Evolutionary conservation across 805 yeast genomes (phyloP).

Genomic region (Saccharomyces mikatae): DNA sequence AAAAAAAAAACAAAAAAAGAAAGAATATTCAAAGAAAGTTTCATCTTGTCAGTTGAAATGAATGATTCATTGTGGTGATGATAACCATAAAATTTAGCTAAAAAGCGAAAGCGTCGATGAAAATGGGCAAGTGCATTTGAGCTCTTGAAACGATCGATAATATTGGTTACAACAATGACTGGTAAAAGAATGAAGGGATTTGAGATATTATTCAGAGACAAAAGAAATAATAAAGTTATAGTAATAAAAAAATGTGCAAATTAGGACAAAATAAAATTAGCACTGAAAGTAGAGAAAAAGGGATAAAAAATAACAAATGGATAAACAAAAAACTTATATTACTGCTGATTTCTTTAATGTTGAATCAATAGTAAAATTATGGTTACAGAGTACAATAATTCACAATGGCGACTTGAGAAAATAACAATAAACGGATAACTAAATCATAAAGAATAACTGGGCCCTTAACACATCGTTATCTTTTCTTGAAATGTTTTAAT

Average conservation of each 20-base stretch:
- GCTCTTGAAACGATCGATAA: neutral
- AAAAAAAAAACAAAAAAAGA: neutral
- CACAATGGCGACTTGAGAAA: conserved; percentile 1
- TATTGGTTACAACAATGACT: neutral
- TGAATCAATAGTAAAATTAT: neutral
- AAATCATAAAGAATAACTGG: neutral
- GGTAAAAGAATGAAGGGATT: neutral
- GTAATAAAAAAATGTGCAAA: neutral
- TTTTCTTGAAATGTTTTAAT: neutral
- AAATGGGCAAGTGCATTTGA: neutral
- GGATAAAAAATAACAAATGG: neutral
- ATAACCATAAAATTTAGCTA: neutral
- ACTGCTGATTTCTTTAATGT: neutral
- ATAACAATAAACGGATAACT: neutral
- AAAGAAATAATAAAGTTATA: neutral
- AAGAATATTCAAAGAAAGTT: neutral
- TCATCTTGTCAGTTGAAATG: neutral
- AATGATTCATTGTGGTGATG: neutral
- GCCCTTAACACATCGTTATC: neutral
- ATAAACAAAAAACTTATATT: neutral
- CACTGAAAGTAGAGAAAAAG: neutral
- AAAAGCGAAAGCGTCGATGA: neutral
- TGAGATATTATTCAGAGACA: neutral
- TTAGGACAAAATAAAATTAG: neutral
- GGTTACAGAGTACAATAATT: neutral